Conservation (phyloP, 2,329 filamentous ascomycete species). For the Alternaria ethzedia region DNA sequence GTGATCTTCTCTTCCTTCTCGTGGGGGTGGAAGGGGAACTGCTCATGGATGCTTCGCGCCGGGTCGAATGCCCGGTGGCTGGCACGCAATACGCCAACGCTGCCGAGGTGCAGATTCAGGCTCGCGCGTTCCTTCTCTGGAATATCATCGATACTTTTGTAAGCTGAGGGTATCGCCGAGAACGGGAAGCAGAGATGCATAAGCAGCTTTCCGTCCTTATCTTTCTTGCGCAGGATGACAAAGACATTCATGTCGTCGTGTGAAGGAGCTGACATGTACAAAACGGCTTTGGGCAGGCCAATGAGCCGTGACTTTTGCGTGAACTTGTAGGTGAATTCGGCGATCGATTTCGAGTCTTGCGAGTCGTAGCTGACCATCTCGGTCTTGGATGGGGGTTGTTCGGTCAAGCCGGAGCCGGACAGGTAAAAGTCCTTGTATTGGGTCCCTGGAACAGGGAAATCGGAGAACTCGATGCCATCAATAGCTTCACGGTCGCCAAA, state of each 20-base stretch:
- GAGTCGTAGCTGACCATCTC: constrained; percentile 22
- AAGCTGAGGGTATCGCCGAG: constrained; percentile 32
- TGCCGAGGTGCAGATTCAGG: constrained; percentile 52
- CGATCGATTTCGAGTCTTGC: constrained; percentile 19
- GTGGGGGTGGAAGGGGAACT: constrained; percentile 50
- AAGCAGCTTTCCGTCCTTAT: constrained; percentile 51
- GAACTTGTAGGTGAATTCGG: constrained; percentile 36
- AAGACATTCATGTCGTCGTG: constrained; percentile 55
- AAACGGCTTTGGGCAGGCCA: constrained; percentile 55
- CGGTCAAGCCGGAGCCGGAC: constrained; percentile 5
- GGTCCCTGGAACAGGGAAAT: constrained; percentile 25
- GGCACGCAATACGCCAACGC: constrained; percentile 54
- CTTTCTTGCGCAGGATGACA: constrained; percentile 54
- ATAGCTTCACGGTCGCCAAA: constrained; percentile 26
- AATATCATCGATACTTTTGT: constrained; percentile 62
- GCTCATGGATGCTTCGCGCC: constrained; percentile 25
- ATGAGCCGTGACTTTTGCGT: constrained; percentile 49
- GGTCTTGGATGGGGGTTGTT: neutral
- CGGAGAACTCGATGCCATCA: constrained; percentile 19
- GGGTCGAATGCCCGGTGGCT: constrained; percentile 50
- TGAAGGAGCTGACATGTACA: constrained; percentile 55
- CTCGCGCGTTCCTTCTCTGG: constrained; percentile 54
- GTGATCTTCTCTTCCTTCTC: constrained; percentile 50
- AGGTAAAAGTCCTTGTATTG: constrained; percentile 19
- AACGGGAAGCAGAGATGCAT: constrained; percentile 47